Base-by-base conservation (phyloP, 352 stramenopile species). In the Phytophthora chlamydospora region DNA sequence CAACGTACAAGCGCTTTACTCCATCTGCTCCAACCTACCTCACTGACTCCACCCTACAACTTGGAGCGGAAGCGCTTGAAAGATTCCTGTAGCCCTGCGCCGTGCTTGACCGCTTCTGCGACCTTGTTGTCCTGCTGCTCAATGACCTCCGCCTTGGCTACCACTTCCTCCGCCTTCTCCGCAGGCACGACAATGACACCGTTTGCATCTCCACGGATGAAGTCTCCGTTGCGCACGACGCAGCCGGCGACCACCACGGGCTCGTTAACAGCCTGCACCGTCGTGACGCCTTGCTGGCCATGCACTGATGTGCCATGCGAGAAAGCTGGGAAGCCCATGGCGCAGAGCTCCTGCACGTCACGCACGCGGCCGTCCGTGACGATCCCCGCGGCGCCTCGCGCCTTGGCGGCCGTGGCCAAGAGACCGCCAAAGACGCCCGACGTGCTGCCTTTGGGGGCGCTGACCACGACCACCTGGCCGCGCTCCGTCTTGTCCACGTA, bases 41-140 rank as follows among this genome's bases (percentile, higher is more conserved):
- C 66, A 54, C 24, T 24, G 21, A 24, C 21, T 24, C 6, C 6
- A 47, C 40, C 5, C 11, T 68, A 75, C 24, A 71, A 27, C 29
- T 59, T 56, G 11, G 85, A 81, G 71, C 85, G 85, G 74, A 89
- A 94, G 52, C 79, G 81, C 76, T 94, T 69, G 58, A 91, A 89
- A 17, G 80, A 88, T 53, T 73, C 66, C 58, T 91, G 75, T 39
- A 94, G 67, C 31, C 69, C 71, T 62, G 82, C 78, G 66, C 81
- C 81, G 63, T 90, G 73, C 72, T 90, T 81, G 45, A 94, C 71
- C 6, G 79, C 85, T 32, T 89, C 70, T 29, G 76, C 80, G 51
- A 94, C 80, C 64, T 90, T 89, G 64, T 76, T 89, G 65, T 95
- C 85, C 62, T 95, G 83, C 27, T 91, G 71, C 51, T 95, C 83